Evolutionary conservation across 805 yeast genomes (phyloP).

Genomic region (Wickerhamomyces queroliae): DNA sequence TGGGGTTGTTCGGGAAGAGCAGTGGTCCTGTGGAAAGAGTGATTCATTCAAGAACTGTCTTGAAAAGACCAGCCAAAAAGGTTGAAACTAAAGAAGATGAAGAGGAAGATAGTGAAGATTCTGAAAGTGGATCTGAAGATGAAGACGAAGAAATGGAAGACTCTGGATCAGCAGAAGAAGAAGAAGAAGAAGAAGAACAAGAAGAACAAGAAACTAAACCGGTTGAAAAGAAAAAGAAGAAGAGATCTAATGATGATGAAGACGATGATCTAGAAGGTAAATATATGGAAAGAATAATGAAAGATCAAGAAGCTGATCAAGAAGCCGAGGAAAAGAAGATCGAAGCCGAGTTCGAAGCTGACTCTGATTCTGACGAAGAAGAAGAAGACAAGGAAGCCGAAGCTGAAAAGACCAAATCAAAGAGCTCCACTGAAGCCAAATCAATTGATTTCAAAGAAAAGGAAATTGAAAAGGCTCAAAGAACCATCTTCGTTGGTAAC

Average conservation of each 20-base stretch:
- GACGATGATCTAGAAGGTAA: conserved; percentile 49
- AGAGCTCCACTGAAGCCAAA: conserved; percentile 42
- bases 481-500: conserved; percentile 87
- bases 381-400: conserved; percentile 21
- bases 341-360: conserved; percentile 18
- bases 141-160: conserved; percentile 22
- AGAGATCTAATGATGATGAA: conserved; percentile 23
- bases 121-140: conserved; percentile 12
- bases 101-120: conserved; percentile 17
- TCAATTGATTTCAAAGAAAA: conserved; percentile 54
- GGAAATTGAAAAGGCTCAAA: conserved; percentile 79
- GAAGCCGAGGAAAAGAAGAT: conserved; percentile 16
- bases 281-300: conserved; percentile 45
- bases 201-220: conserved; percentile 23
- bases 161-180: conserved; percentile 13
- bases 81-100: conserved; percentile 1
- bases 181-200: conserved; percentile 15
- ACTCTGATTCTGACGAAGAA: conserved; percentile 18
- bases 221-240: conserved; percentile 13
- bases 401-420: no score
- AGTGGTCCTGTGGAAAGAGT: conserved; percentile 44
- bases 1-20: conserved; percentile 30
- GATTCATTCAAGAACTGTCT: conserved; percentile 28
- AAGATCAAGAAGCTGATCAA: conserved; percentile 25
- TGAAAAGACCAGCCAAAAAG: conserved; percentile 7